These are phyloP conservation scores for Pyricularia pennisetigena DNA, from an alignment of 2,329 filamentous ascomycete species.

Conservation along the genomic window DNA sequence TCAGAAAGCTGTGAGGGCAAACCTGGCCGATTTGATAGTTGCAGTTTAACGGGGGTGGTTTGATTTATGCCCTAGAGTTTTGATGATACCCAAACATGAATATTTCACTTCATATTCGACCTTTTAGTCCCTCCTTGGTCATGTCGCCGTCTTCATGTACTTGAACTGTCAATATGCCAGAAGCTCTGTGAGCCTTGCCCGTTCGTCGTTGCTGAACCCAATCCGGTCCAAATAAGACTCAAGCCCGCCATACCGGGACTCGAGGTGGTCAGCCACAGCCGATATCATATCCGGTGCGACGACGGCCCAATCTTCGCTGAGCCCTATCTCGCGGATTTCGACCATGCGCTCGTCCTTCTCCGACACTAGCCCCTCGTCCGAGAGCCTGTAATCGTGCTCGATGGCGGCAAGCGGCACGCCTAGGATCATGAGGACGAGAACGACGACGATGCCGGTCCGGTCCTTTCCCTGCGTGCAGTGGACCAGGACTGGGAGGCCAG, in stretches of 20 bases:
- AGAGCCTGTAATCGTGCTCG: conserved; percentile 61
- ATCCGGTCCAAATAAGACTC: conserved; percentile 53
- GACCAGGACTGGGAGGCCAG: conserved; percentile 52
- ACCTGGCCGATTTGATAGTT: background rate
- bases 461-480: conserved; percentile 92
- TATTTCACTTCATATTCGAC: background rate
- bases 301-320: conserved; percentile 62
- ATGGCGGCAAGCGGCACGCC: conserved; percentile 49
- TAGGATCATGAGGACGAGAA: conserved; percentile 58
- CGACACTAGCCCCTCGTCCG: conserved; percentile 44
- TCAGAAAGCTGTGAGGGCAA: conserved; percentile 51
- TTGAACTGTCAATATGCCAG: conserved; percentile 27
- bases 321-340: conserved; percentile 61
- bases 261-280: conserved; percentile 46
- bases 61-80: conserved; percentile 1
- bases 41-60: background rate
- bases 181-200: conserved; percentile 28
- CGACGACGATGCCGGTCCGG: conserved; percentile 62
- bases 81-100: conserved; percentile 3
- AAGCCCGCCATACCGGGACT: conserved; percentile 54
- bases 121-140: background rate
- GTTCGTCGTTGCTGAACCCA: conserved; percentile 40
- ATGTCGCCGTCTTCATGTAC: background rate
- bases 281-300: conserved; percentile 57
- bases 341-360: conserved; percentile 54